These are phyloP conservation scores for Solanum chilense DNA, from an alignment of 257 asterid species.

Conservation along the genomic window DNA sequence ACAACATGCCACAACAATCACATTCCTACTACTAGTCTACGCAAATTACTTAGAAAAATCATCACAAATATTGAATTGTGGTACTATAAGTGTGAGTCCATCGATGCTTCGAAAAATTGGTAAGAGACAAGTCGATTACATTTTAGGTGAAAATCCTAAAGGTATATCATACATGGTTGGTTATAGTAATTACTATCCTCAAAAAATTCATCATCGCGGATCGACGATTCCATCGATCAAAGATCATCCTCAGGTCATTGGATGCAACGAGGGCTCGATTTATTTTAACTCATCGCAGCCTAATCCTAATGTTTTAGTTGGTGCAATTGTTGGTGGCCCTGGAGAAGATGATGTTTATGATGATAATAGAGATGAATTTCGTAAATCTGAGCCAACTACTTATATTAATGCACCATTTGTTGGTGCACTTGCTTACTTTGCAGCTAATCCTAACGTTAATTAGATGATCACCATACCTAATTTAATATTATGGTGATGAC, in stretches of 20 bases:
- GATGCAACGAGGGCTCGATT: slow-evolving; percentile 58
- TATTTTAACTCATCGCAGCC: slow-evolving; percentile 73
- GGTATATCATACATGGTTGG: slow-evolving; percentile 98
- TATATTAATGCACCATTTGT: slow-evolving; percentile 94
- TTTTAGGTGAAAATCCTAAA: slow-evolving; percentile 83
- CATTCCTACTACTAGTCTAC: slow-evolving; percentile 70
- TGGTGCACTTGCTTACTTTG: slow-evolving; percentile 76
- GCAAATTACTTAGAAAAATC: slow-evolving; percentile 71
- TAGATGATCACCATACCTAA: neutral
- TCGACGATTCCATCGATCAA: slow-evolving; percentile 64
- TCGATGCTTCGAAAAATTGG: slow-evolving; percentile 47
- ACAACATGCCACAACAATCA: slow-evolving; percentile 75
- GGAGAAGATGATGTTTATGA: slow-evolving; percentile 68
- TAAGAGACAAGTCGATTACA: slow-evolving; percentile 69
- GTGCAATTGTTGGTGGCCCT: slow-evolving; percentile 90
- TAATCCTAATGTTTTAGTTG: slow-evolving; percentile 74
- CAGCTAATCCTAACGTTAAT: slow-evolving; percentile 41
- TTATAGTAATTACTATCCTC: slow-evolving; percentile 60
- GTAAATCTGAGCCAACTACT: slow-evolving; percentile 84
- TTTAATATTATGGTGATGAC: neutral
- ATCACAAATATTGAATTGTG: slow-evolving; percentile 53
- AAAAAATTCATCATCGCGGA: slow-evolving; percentile 79
- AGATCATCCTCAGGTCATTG: slow-evolving; percentile 53
- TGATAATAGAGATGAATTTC: slow-evolving; percentile 53
- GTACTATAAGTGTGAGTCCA: slow-evolving; percentile 40